phyloP scores from a whole-genome alignment of 1,284 basidiomycete species.

The Rhodotorula sp. region DNA sequence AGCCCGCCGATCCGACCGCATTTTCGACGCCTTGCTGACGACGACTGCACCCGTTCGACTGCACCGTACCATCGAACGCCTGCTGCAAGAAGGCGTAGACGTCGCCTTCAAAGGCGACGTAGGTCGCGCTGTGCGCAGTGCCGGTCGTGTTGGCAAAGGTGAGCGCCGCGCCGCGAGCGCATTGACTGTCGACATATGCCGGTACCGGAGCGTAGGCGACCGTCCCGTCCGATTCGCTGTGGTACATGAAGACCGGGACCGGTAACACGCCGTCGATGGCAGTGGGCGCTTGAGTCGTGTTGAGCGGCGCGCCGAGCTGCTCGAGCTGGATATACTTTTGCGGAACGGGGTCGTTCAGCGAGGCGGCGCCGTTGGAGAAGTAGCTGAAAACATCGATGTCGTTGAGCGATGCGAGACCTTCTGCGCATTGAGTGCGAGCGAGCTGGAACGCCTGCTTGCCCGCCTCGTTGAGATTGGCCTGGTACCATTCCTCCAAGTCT shows the following conservation, averaged over 20 bases:
- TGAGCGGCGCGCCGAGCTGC: constrained; percentile 3
- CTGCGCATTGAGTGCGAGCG: constrained; percentile 6
- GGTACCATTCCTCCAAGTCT: background rate
- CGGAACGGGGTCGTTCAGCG: background rate
- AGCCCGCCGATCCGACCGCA: background rate
- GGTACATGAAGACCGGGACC: constrained; percentile 7
- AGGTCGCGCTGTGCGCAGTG: background rate
- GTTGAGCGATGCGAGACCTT: background rate
- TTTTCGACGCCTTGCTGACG: background rate
- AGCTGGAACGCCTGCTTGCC: background rate
- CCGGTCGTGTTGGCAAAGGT: background rate
- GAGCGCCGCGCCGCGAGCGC: constrained; percentile 8
- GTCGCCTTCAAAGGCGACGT: constrained; percentile 7
- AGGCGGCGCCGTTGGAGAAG: background rate
- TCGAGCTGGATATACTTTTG: background rate
- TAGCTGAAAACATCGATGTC: background rate
- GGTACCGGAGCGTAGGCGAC: constrained; percentile 7
- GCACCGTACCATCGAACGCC: background rate
- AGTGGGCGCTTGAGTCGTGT: background rate
- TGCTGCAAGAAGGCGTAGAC: constrained; percentile 2
- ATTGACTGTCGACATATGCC: constrained; percentile 2
- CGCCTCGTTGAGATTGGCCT: background rate
- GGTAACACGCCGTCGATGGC: background rate
- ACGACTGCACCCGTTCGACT: background rate
- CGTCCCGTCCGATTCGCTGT: background rate